Evolutionary conservation across 2,329 filamentous ascomycete genomes (phyloP), one percentile per base, ranked within the genome.

Genomic region (Scopulariopsis brevicaulis): DNA sequence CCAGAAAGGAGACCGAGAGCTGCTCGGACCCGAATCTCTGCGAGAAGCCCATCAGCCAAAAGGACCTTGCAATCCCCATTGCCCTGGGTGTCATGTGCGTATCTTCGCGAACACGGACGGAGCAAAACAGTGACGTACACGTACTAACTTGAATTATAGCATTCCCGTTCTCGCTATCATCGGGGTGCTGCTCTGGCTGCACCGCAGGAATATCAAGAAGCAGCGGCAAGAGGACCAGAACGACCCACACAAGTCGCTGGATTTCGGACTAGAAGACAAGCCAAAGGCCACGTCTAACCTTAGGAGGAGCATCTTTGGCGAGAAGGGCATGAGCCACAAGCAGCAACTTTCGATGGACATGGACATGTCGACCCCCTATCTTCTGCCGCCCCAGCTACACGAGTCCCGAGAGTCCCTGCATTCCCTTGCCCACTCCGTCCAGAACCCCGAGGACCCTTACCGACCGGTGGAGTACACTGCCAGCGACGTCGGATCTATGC

Each of bases 191-290:
- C 67, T 92, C 62, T 86, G 85, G 67, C 79, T 99, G 40, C 92
- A 96, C 68, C 83, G 90, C 56, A 82, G 90, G 69, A 87, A 90
- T 65, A 73, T 89, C 46, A 83, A 81, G 68, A 90, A 84, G 65
- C 78, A 90, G 62, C 77, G 78, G 58, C 74, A 78, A 59, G 94
- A 99, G 73, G 94, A 99, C 73, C 79, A 81, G 20, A 84, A 87
- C 62, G 92, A 96, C 70, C 89, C 90, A 64, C 90, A 95, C 71
- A 92, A 87, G 67, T 94, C 90, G 0, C 80, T 97, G 67, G 94
- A 99, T 70, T 99, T 96, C 68, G 94, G 94, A 40, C 73, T 96
- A 67, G 90, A 74, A 43, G 73, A 87, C 59, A 70, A 75, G 35
- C 57, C 68, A 63, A 71, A 66, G 56, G 14, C 24, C 12, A 20